Conservation (phyloP, 768 basidiomycete genomes). For the Termitomyces eurrhizus region DNA sequence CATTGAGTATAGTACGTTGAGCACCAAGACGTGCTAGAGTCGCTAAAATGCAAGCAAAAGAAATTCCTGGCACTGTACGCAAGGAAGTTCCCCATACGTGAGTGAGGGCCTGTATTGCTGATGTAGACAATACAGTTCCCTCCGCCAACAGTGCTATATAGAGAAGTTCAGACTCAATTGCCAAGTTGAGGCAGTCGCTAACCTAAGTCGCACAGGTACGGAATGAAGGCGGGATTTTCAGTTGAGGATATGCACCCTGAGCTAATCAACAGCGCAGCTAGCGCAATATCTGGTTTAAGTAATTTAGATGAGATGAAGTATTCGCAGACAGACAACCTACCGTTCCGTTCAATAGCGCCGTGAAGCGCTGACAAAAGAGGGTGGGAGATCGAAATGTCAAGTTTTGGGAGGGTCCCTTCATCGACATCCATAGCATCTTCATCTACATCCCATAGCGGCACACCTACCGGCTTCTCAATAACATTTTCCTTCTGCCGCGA, state of each 20-base stretch:
- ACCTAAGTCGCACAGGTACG: slow-evolving; percentile 42
- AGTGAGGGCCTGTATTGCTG: slow-evolving; percentile 30
- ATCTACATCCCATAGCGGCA: slow-evolving; percentile 25
- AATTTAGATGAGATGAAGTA: slow-evolving; percentile 3
- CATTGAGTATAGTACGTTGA: slow-evolving; percentile 28
- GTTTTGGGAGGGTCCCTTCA: slow-evolving; percentile 4
- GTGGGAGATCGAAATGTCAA: slow-evolving; percentile 16
- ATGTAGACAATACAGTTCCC: slow-evolving; percentile 16
- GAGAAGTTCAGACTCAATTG: slow-evolving; percentile 6
- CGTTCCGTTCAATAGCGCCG: slow-evolving; percentile 22
- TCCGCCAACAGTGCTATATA: slow-evolving; percentile 25
- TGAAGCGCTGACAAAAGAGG: slow-evolving; percentile 29
- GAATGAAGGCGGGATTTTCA: slow-evolving; percentile 26
- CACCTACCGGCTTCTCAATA: slow-evolving; percentile 23
- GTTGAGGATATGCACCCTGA: slow-evolving; percentile 35
- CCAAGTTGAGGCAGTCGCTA: slow-evolving; percentile 13
- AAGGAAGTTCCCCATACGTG: slow-evolving; percentile 26
- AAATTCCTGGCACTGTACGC: slow-evolving; percentile 23
- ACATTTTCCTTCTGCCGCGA: slow-evolving; percentile 22
- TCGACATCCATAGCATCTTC: slow-evolving; percentile 15
- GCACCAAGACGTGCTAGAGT: slow-evolving; percentile 45
- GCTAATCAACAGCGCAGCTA: slow-evolving; percentile 36
- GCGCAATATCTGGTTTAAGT: slow-evolving; percentile 32
- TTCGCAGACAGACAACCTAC: slow-evolving; percentile 23
- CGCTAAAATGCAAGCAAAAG: slow-evolving; percentile 29